Evolutionary conservation across 169 alveolate genomes (phyloP).

Genomic region (Eimeria praecox): DNA sequence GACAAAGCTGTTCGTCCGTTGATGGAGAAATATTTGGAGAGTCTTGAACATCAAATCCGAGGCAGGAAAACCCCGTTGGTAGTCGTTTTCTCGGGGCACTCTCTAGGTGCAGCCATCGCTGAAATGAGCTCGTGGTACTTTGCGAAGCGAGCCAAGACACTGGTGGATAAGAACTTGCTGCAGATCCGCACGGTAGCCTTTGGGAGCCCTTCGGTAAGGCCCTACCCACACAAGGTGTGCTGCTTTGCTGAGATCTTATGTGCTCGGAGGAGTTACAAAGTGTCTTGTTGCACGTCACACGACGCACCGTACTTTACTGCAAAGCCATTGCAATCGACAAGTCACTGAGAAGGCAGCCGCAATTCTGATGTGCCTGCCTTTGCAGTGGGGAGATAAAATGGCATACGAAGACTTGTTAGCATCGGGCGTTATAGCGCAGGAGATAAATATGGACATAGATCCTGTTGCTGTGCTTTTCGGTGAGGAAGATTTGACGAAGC

Average conservation of each 20-base stretch:
- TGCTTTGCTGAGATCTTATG: not conserved
- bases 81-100: constrained; percentile 61
- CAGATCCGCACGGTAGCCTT: constrained; percentile 47
- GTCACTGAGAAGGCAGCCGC: not conserved
- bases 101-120: constrained; percentile 69
- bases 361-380: not conserved
- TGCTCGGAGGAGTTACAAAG: not conserved
- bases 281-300: not conserved
- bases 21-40: constrained; percentile 20
- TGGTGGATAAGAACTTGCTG: constrained; percentile 31
- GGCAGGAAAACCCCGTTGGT: constrained; percentile 44
- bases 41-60: not conserved
- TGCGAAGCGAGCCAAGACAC: constrained; percentile 42
- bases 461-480: constrained; percentile 47
- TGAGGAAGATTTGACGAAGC: constrained; percentile 15
- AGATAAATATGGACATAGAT: constrained; percentile 19
- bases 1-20: constrained; percentile 59
- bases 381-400: constrained; percentile 52
- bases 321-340: not conserved
- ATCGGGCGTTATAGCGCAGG: constrained; percentile 46
- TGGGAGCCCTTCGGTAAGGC: constrained; percentile 73
- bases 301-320: not conserved
- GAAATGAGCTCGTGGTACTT: constrained; percentile 68
- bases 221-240: not conserved
- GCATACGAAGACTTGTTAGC: constrained; percentile 46